These are phyloP conservation scores for Arachnopeziza araneosa DNA, from an alignment of 2,329 filamentous ascomycete species.

Conservation along the genomic window DNA sequence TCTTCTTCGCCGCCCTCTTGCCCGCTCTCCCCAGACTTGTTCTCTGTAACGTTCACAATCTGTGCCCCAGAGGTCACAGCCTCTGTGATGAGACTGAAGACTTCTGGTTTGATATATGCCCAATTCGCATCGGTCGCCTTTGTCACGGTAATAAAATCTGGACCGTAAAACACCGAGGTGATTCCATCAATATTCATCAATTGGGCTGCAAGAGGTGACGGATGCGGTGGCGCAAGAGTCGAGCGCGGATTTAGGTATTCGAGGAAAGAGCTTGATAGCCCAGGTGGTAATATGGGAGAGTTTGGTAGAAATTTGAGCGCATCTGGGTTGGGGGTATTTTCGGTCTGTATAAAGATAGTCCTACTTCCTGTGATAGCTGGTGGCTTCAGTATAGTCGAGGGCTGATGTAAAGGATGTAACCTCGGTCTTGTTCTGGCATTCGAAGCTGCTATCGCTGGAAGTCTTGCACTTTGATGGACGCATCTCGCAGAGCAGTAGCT, in stretches of 20 bases:
- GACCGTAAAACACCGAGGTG: conserved; percentile 89
- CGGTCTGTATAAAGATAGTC: conserved; percentile 96
- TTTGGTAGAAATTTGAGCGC: conserved; percentile 96
- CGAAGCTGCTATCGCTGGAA: conserved; percentile 43
- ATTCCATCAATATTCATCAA: conserved; percentile 92
- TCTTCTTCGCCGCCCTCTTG: conserved; percentile 52
- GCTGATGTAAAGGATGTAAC: conserved; percentile 37
- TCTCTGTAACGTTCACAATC: conserved; percentile 68
- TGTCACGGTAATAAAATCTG: conserved; percentile 94
- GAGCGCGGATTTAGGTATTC: conserved; percentile 88
- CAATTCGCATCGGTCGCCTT: conserved; percentile 85
- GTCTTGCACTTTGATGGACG: conserved; percentile 38
- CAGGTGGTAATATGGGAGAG: conserved; percentile 72
- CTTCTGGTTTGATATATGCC: conserved; percentile 91
- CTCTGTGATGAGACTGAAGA: conserved; percentile 93
- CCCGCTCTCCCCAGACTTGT: conserved; percentile 47
- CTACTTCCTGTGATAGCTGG: conserved; percentile 43
- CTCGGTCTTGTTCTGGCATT: conserved; percentile 40
- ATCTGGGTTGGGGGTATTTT: conserved; percentile 89
- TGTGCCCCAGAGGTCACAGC: conserved; percentile 77
- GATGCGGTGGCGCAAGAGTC: conserved; percentile 81
- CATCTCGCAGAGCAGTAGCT: conserved; percentile 31
- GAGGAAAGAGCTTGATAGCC: conserved; percentile 69
- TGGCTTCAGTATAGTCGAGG: conserved; percentile 34
- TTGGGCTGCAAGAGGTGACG: conserved; percentile 83